Base-by-base conservation (phyloP, 1,139 yeast genomes). In the Candida anutae region DNA sequence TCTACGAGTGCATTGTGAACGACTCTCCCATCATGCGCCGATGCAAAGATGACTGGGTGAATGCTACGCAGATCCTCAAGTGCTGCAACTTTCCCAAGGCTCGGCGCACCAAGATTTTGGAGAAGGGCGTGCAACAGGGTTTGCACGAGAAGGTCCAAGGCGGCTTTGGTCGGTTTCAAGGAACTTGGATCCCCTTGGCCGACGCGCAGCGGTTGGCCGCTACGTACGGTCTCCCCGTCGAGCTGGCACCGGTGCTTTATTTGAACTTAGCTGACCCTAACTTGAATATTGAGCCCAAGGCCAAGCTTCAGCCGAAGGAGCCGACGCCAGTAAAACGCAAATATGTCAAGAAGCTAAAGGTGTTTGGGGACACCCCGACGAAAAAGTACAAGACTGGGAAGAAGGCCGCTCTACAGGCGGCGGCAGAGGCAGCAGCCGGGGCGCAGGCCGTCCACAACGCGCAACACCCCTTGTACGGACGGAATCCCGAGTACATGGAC, bases 81-180 rank as follows among this genome's bases (percentile, higher is more conserved):
- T 88, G 93, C 27, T 95, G 97, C 29, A 82, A 85, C 47, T 87
- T 88, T 50, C 95, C 95, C 37, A 88, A 88, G 53, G 95, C 96
- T 2, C 85, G 82, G 50, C 64, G 97, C 46, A 88, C 96, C 9
- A 77, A 94, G 48, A 87, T 87, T 37, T 68, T 88, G 43, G 97
- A 90, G 48, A 78, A 82, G 45, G 96, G 93, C 36, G 94, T 88
- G 13, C 94, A 85, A 43, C 77, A 74, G 29, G 94, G 94, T 3
- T 58, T 65, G 10, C 95, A 85, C 52, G 96, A 88, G 47, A 88
- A 88, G 53, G 87, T 90, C 15, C 97, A 90, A 53, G 98, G 97
- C 39, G 97, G 97, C 3, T 88, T 87, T 43, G 97, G 97, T 27
- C 79, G 90, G 48, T 90, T 87, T 54, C 97, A 90, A 53, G 98